These are phyloP conservation scores for Echites panduratus DNA, from an alignment of 257 asterid species.

Conservation along the genomic window DNA sequence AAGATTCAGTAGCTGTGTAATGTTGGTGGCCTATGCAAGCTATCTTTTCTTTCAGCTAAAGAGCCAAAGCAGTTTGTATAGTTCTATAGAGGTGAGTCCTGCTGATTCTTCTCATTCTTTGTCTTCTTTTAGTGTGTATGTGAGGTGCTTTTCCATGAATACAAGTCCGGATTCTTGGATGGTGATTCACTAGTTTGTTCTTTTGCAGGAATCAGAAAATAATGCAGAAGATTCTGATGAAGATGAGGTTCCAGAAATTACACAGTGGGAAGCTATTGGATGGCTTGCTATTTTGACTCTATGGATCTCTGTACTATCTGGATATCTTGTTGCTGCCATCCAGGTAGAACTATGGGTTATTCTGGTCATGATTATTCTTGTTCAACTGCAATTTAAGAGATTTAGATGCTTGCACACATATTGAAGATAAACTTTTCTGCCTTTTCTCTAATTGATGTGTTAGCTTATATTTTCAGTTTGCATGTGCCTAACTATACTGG, in stretches of 20 bases:
- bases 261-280: constrained; percentile 78
- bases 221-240: constrained; percentile 46
- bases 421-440: constrained; percentile 1
- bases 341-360: constrained; percentile 41
- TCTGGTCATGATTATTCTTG: not conserved
- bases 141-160: not conserved
- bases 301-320: constrained; percentile 91
- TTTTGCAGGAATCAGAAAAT: constrained; percentile 47
- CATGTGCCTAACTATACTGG: not conserved
- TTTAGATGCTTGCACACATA: not conserved
- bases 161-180: constrained; percentile 3
- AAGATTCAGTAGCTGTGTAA: constrained; percentile 89
- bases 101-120: constrained; percentile 4
- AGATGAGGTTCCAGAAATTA: constrained; percentile 72
- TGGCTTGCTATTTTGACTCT: constrained; percentile 87
- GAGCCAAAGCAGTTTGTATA: constrained; percentile 54
- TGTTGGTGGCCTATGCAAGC: constrained; percentile 91
- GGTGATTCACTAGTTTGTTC: not conserved
- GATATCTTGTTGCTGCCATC: constrained; percentile 90
- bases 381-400: not conserved
- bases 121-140: not conserved
- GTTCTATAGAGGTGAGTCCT: constrained; percentile 44
- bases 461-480: not conserved
- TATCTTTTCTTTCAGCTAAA: constrained; percentile 92
- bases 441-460: not conserved